A percentile compares a stretch with the other conserved stretches of the same genome.
Conservation (phyloP, 2,329 filamentous ascomycete species). For the Monilinia fructicola region DNA sequence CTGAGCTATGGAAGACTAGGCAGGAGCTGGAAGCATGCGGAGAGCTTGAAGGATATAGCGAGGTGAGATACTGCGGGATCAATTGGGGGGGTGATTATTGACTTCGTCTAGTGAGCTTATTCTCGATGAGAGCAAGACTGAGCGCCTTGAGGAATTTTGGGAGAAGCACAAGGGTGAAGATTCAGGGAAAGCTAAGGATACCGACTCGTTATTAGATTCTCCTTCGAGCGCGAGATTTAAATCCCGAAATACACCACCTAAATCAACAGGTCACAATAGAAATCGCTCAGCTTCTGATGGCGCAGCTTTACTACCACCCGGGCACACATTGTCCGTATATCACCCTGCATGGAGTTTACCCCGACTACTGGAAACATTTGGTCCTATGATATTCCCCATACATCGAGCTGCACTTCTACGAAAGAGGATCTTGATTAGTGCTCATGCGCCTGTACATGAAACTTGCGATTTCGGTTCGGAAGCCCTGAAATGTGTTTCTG, state of each 20-base stretch:
- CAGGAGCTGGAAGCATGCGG: slow-evolving; percentile 84
- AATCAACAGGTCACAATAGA: slow-evolving; percentile 49
- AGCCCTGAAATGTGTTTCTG: neutral
- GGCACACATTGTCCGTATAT: slow-evolving; percentile 68
- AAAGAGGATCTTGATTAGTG: slow-evolving; percentile 84
- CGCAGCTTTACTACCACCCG: slow-evolving; percentile 55
- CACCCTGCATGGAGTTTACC: slow-evolving; percentile 86
- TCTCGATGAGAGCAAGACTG: slow-evolving; percentile 60
- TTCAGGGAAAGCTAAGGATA: slow-evolving; percentile 27
- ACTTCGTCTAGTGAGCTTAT: slow-evolving; percentile 55
- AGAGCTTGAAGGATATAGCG: slow-evolving; percentile 71
- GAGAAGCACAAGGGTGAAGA: slow-evolving; percentile 52
- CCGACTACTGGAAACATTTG: slow-evolving; percentile 76
- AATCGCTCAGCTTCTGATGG: slow-evolving; percentile 64
- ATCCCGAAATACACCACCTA: slow-evolving; percentile 37
- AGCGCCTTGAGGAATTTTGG: slow-evolving; percentile 79
- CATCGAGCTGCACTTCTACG: slow-evolving; percentile 83
- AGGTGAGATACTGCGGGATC: slow-evolving; percentile 42
- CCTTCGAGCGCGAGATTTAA: slow-evolving; percentile 49
- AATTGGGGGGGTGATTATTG: slow-evolving; percentile 28
- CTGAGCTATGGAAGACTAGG: slow-evolving; percentile 82
- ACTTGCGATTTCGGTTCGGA: slow-evolving; percentile 82
- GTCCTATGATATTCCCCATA: slow-evolving; percentile 87
- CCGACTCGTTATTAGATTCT: slow-evolving; percentile 38
- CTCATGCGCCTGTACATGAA: slow-evolving; percentile 79